phyloP scores from a whole-genome alignment of 2,329 filamentous ascomycete genomes.

The Boeremia exigua region DNA sequence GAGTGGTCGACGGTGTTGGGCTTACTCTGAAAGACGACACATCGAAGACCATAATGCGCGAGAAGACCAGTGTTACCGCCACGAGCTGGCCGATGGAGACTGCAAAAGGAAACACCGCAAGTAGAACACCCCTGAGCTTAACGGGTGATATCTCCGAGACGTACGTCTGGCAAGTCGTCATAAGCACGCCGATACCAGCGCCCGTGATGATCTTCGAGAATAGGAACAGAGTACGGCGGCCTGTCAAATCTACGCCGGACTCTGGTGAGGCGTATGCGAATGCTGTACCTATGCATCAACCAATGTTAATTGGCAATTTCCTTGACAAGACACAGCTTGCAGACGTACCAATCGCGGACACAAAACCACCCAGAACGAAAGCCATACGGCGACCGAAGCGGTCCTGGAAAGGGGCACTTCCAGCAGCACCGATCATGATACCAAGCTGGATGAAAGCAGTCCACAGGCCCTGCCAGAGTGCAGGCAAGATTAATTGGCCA shows the following conservation, averaged over 20 bases:
- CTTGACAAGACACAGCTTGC: not conserved
- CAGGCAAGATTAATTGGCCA: not conserved
- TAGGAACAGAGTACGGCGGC: not conserved
- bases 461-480: not conserved
- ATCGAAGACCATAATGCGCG: not conserved
- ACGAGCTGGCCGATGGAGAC: not conserved
- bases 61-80: not conserved
- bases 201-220: not conserved
- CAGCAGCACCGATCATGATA: not conserved
- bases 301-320: not conserved
- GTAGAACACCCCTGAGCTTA: not conserved
- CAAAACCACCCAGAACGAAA: not conserved
- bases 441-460: not conserved
- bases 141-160: not conserved
- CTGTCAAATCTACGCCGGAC: not conserved
- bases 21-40: not conserved
- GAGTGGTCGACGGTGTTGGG: not conserved
- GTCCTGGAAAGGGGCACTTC: not conserved
- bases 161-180: not conserved
- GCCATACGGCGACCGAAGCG: not conserved
- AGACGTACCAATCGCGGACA: not conserved
- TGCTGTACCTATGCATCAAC: not conserved
- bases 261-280: not conserved
- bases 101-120: not conserved
- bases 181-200: not conserved